Percentiles rank a stretch among this genome's conserved stretches.
phyloP scores from a whole-genome alignment of 139 green algal genomes.

The Zygnema cylindricum region DNA sequence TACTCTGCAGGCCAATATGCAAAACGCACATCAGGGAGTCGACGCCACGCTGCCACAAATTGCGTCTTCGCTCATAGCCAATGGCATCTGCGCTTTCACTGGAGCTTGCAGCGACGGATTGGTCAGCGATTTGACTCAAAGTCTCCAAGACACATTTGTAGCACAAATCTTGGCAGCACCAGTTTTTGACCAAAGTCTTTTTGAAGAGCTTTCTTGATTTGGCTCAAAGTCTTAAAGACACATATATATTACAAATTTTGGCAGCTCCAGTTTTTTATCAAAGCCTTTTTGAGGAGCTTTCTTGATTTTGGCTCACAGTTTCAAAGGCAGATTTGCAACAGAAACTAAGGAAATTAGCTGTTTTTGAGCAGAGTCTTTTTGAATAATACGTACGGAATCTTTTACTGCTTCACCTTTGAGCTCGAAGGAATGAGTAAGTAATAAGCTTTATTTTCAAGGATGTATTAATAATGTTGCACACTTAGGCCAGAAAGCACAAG shows the following conservation, averaged over 20 bases:
- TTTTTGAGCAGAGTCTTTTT: no score
- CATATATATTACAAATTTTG: neutral
- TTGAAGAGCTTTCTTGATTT: neutral
- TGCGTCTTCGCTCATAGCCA: neutral
- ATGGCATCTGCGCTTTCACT: neutral
- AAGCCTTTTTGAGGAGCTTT: neutral
- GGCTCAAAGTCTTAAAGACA: no score
- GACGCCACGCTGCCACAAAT: neutral
- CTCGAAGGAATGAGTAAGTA: no score
- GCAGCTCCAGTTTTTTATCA: neutral
- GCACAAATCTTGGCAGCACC: neutral
- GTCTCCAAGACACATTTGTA: neutral
- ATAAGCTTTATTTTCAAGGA: no score
- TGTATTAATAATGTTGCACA: no score
- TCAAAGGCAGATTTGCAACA: neutral
- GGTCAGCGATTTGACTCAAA: neutral
- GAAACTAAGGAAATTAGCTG: no score
- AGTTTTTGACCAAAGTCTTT: neutral
- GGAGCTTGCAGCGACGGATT: neutral
- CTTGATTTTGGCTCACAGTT: neutral
- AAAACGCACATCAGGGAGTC: neutral
- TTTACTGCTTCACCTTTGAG: no score
- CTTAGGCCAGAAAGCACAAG: no score
- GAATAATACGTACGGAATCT: no score
- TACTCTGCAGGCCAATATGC: neutral